Conservation (phyloP, 176 grass and related monocot genomes). For the Saccharum officinarum region DNA sequence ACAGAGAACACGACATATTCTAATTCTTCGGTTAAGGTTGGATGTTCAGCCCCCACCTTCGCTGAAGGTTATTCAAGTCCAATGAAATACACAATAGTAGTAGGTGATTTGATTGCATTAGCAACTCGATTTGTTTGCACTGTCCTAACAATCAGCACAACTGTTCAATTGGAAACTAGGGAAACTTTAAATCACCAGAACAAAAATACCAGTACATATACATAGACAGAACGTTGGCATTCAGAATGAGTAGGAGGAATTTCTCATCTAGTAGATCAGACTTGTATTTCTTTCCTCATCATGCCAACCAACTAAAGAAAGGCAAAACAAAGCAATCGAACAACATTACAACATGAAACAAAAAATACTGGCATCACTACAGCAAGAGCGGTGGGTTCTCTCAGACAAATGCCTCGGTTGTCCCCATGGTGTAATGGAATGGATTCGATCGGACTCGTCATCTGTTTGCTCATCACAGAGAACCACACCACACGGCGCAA, state of each 20-base stretch:
- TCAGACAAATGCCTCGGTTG: conserved; percentile 12
- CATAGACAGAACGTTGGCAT: not conserved
- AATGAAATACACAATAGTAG: not conserved
- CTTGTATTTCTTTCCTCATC: not conserved
- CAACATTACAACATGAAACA: not conserved
- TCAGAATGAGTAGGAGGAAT: conserved; percentile 48
- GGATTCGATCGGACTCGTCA: conserved; percentile 27
- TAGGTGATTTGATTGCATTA: not conserved
- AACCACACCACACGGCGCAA: not conserved
- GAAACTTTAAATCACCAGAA: not conserved
- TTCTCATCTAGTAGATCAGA: conserved; percentile 15
- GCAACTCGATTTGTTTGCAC: not conserved
- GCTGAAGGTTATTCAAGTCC: not conserved
- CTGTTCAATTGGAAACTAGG: not conserved
- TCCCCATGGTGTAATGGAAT: conserved; percentile 1
- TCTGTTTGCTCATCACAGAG: conserved; percentile 31
- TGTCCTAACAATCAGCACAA: not conserved
- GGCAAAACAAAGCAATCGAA: not conserved
- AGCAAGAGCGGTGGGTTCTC: not conserved
- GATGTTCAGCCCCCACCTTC: not conserved
- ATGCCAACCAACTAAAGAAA: not conserved
- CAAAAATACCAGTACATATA: not conserved
- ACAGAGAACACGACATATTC: not conserved
- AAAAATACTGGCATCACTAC: not conserved
- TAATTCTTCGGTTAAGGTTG: not conserved